Evolutionary conservation across 2,329 filamentous ascomycete genomes (phyloP).

Genomic region (Sphaerulina populicola): DNA sequence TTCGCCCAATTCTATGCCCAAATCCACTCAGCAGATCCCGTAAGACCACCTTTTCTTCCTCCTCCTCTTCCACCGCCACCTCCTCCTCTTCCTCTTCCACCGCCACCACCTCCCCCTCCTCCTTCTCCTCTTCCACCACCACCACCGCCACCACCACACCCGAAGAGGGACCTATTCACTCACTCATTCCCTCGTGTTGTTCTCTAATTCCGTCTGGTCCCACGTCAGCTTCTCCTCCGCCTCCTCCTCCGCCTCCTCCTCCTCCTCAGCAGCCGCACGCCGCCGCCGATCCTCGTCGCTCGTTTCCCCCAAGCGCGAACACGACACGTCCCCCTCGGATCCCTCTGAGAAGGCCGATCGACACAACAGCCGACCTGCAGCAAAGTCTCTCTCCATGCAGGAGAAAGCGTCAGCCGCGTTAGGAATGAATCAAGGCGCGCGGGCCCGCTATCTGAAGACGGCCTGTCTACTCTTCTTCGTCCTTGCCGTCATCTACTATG

Average conservation of each 20-base stretch:
- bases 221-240: conserved; percentile 39
- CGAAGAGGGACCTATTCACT: too few relatives aligned
- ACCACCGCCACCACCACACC: too few relatives aligned
- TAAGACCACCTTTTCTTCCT: background rate
- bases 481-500: conserved; percentile 50
- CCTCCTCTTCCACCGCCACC: background rate
- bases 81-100: background rate
- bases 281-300: conserved; percentile 48
- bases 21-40: conserved; percentile 6
- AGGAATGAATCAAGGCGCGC: conserved; percentile 54
- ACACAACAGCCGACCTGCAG: conserved; percentile 24
- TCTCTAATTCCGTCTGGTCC: conserved; percentile 39
- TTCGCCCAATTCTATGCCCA: conserved; percentile 1
- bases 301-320: conserved; percentile 38
- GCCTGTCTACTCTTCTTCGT: conserved; percentile 53
- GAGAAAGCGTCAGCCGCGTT: conserved; percentile 37
- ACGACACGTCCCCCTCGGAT: conserved; percentile 30
- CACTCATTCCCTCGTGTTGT: background rate
- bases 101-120: background rate
- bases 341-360: conserved; percentile 43
- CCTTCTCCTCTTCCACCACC: background rate
- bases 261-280: conserved; percentile 26
- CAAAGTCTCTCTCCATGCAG: conserved; percentile 30
- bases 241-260: conserved; percentile 27
- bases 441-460: conserved; percentile 54